These are phyloP conservation scores for Triangularia setosa DNA, from an alignment of 2,329 filamentous ascomycete species.

Conservation along the genomic window DNA sequence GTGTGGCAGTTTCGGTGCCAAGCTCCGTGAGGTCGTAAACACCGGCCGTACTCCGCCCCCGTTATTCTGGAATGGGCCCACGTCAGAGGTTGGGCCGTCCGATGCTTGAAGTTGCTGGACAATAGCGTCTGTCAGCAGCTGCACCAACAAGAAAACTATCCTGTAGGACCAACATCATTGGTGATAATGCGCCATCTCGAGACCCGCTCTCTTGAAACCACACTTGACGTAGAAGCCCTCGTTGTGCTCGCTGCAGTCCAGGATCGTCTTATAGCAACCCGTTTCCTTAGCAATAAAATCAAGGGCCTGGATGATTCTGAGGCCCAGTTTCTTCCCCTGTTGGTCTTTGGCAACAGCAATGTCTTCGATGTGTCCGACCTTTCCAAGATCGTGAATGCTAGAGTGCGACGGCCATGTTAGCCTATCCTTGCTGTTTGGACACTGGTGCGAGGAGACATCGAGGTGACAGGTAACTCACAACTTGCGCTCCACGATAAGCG, in stretches of 20 bases:
- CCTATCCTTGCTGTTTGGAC: background rate
- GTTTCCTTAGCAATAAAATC: slow-evolving; percentile 83
- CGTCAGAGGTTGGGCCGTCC: background rate
- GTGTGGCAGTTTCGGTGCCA: background rate
- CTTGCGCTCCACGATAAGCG: slow-evolving; percentile 88
- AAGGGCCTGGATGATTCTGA: slow-evolving; percentile 89
- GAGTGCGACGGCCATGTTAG: slow-evolving; percentile 12
- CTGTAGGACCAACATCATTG: slow-evolving; percentile 38
- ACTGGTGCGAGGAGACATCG: background rate
- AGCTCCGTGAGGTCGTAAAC: background rate
- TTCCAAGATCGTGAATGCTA: slow-evolving; percentile 74
- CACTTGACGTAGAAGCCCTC: slow-evolving; percentile 99
- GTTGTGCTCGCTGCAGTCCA: slow-evolving; percentile 94
- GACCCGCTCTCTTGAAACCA: slow-evolving; percentile 83
- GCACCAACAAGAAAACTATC: background rate
- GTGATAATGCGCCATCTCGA: slow-evolving; percentile 98
- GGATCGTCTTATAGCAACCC: slow-evolving; percentile 95
- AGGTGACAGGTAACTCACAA: slow-evolving; percentile 56
- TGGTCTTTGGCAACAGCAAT: slow-evolving; percentile 93
- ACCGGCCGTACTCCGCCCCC: background rate
- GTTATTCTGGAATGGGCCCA: background rate
- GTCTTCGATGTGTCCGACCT: slow-evolving; percentile 95
- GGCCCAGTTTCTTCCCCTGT: slow-evolving; percentile 93
- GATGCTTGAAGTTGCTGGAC: background rate
- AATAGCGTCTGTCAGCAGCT: background rate